phyloP scores from a whole-genome alignment of 306 rosid genomes.

The Dryas octopetala region DNA sequence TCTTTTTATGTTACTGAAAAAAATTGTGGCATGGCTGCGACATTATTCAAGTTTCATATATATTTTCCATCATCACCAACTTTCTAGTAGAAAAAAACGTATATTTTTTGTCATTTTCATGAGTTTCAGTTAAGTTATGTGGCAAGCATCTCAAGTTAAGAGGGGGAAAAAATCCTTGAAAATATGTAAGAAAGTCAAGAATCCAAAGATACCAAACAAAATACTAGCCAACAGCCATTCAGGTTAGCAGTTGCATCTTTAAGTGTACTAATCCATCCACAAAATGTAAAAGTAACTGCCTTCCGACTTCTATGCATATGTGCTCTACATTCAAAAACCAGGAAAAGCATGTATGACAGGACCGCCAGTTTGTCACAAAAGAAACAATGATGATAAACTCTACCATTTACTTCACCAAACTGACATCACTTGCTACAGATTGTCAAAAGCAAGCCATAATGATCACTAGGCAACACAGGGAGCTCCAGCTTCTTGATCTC shows the following conservation, averaged over 20 bases:
- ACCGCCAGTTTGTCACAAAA: conserved; percentile 4
- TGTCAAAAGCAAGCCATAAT: conserved; percentile 81
- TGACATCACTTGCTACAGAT: conserved; percentile 37
- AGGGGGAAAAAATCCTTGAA: background rate
- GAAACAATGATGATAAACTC: background rate
- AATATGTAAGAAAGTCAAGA: background rate
- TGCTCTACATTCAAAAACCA: conserved; percentile 46
- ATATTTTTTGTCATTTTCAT: no score
- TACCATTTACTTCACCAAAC: conserved; percentile 7
- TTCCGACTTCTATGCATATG: conserved; percentile 19
- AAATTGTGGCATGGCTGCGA: no score
- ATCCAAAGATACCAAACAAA: background rate
- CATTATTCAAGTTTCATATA: background rate
- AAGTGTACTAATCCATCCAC: conserved; percentile 9
- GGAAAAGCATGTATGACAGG: conserved; percentile 32
- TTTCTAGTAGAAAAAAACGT: no score
- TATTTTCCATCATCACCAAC: background rate
- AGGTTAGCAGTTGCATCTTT: conserved; percentile 5
- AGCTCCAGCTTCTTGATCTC: conserved; percentile 66
- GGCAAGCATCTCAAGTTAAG: no score
- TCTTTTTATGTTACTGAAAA: background rate
- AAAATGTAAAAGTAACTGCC: conserved; percentile 13
- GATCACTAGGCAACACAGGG: conserved; percentile 95
- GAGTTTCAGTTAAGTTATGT: no score
- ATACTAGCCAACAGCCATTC: background rate